Evolutionary conservation across 2,329 filamentous ascomycete species (phyloP), one percentile per base, ranked within the genome.

Genomic region (Aspergillus flavus): DNA sequence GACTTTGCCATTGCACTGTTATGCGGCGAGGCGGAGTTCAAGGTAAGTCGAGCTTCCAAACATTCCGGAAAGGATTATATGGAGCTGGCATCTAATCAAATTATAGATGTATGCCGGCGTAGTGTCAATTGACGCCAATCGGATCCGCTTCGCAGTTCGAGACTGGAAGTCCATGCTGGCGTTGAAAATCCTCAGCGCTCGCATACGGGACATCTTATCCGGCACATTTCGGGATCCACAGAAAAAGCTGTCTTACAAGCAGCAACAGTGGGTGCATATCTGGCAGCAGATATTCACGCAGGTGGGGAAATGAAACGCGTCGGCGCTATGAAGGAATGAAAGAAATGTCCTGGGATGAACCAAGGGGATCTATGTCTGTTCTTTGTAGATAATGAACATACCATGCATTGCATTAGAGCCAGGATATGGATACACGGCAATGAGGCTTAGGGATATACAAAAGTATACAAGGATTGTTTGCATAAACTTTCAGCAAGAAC

Each of bases 91-190:
- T 26, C 34, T 36, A 39, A 36, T 6, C 7, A 11, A 16, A 26
- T 5, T 10, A 34, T 58, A 94, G 86, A 87, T 97, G 82, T 96
- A 92, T 74, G 87, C 94, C 0, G 95, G 95, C 16, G 90, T 97
- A 2, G 85, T 97, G 46, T 85, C 93, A 23, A 85, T 99, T 52
- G 95, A 97, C 74, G 91, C 92, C 52, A 96, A 97, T 75, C 86
- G 94, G 34, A 86, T 94, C 56, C 87, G 92, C 56, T 97, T 98
- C 75, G 87, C 90, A 26, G 86, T 96, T 0, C 86, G 89, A 5
- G 91, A 96, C 74, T 98, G 94, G 94, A 96, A 94, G 79, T 90
- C 90, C 0, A 89, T 95, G 84, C 86, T 97, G 41, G 93, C 91
- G n/a, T 81, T 99, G 72, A 97, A 97, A 79, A 87, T 89, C 6